Base-by-base conservation (phyloP, 495 filamentous ascomycete genomes). In the Aspergillus egyptiacus region DNA sequence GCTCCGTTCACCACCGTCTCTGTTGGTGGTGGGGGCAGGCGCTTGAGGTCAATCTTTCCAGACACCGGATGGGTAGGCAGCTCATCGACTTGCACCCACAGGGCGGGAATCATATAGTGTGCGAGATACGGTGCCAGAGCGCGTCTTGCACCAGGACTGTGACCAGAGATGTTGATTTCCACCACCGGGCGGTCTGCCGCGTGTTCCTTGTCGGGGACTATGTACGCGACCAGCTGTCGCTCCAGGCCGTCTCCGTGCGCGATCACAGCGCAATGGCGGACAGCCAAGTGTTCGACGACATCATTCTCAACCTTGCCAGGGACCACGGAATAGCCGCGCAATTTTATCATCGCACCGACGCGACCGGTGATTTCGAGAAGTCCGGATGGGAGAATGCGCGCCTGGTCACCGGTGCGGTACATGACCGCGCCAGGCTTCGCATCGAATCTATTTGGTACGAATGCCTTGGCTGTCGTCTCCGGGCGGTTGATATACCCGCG, bases 401-500 rank as follows among this genome's bases (percentile, higher is more conserved):
- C 91, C 52, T 82, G 83, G 62, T 97, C 91, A 4, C 91, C 91
- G 2, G 91, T 97, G 18, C 86, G 75, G 65, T 96, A 96, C 17
- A 91, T 70, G 23, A 72, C 55, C 52, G 80, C 66, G 61, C 68
- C 75, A 44, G 79, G 54, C 0, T 48, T 55, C 0, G 50, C 15
- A 50, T 80, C 74, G 22, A 85, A 84, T n/a, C 64, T 73, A 36
- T 80, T 73, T 2, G 78, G 53, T n/a, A 79, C 62, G 60, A 96
- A 96, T 0, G 84, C 80, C 35, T 75, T 70, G 11, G 75, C 70
- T 0, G 85, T 95, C n/a, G 85, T 77, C 37, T 94, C 86, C 0
- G 80, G 81, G 6, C 86, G 76, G 55, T 94, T 93, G 24, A 97
- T 70, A 55, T 97, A 97, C 35, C 80, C 86, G 39, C 79, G 72